Percentiles rank a stretch among this genome's conserved stretches.
Evolutionary conservation across 441 rosid genomes (phyloP).

Genomic region (Populus tomentosa): DNA sequence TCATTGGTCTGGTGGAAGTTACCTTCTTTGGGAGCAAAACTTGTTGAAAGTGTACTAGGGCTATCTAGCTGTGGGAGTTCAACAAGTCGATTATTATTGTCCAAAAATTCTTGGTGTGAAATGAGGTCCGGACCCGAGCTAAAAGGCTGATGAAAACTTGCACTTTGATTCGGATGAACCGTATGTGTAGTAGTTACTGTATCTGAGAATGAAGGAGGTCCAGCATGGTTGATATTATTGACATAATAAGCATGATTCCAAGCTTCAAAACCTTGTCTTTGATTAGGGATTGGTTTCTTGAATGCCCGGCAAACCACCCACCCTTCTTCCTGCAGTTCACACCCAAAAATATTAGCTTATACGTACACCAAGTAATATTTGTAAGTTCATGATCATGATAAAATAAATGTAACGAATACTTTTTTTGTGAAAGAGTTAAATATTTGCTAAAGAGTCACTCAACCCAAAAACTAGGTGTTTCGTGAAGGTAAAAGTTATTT

Average conservation of each 20-base stretch:
- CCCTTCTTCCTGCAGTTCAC: slow-evolving; percentile 76
- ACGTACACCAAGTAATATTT: not conserved
- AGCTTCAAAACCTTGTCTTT: slow-evolving; percentile 61
- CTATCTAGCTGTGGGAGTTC: slow-evolving; percentile 75
- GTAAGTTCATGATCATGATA: no score
- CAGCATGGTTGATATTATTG: slow-evolving; percentile 21
- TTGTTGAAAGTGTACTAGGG: slow-evolving; percentile 46
- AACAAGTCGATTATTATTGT: slow-evolving; percentile 32
- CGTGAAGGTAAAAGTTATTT: not conserved
- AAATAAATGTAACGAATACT: no score
- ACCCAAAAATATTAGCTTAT: not conserved
- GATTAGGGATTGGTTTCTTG: slow-evolving; percentile 75
- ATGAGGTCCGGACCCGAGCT: slow-evolving; percentile 23
- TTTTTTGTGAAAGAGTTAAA: not conserved
- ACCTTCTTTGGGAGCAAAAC: slow-evolving; percentile 36
- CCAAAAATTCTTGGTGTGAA: slow-evolving; percentile 25
- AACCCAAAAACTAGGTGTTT: no score
- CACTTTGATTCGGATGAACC: slow-evolving; percentile 28
- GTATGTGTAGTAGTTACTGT: slow-evolving; percentile 18
- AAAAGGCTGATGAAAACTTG: slow-evolving; percentile 23
- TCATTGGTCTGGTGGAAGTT: slow-evolving; percentile 20
- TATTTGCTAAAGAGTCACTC: no score
- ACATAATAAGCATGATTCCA: slow-evolving; percentile 51
- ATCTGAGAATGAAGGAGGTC: slow-evolving; percentile 31
- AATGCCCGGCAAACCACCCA: slow-evolving; percentile 98